Conservation (phyloP, 257 asterid species). For the Petrea volubilis region DNA sequence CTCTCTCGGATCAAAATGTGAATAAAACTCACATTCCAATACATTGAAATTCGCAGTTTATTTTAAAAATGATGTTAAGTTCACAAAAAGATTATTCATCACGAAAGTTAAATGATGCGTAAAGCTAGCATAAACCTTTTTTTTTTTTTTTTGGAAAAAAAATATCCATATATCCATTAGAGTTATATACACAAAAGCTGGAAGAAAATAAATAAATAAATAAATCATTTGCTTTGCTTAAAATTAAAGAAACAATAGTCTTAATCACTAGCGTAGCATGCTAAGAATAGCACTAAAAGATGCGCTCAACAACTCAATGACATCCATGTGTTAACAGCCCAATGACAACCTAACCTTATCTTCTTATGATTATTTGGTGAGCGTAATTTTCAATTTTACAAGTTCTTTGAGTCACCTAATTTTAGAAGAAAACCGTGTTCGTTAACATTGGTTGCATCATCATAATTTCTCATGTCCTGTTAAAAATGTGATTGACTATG, state of each 20-base stretch:
- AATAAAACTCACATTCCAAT: no score
- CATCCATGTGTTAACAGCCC: constrained; percentile 1
- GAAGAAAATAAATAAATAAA: not conserved
- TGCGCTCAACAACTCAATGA: not conserved
- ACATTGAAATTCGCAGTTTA: no score
- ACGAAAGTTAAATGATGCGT: not conserved
- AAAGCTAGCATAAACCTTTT: no score
- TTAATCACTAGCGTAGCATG: not conserved
- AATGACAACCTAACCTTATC: constrained; percentile 15
- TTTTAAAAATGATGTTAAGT: no score
- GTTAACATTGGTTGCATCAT: no score
- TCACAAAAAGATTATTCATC: not conserved
- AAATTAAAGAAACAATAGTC: constrained; percentile 13
- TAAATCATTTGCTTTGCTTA: constrained; percentile 24
- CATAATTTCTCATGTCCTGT: no score
- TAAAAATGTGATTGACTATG: no score
- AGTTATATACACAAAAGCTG: not conserved
- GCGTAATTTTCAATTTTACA: not conserved
- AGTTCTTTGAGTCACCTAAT: not conserved
- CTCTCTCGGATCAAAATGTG: no score
- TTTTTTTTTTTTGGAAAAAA: not conserved
- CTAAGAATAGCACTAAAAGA: not conserved
- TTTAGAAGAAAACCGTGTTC: not conserved
- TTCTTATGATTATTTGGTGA: constrained; percentile 2
- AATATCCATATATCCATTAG: not conserved